Base-by-base conservation (phyloP, 768 basidiomycete species). In the Phylloporus sp. region DNA sequence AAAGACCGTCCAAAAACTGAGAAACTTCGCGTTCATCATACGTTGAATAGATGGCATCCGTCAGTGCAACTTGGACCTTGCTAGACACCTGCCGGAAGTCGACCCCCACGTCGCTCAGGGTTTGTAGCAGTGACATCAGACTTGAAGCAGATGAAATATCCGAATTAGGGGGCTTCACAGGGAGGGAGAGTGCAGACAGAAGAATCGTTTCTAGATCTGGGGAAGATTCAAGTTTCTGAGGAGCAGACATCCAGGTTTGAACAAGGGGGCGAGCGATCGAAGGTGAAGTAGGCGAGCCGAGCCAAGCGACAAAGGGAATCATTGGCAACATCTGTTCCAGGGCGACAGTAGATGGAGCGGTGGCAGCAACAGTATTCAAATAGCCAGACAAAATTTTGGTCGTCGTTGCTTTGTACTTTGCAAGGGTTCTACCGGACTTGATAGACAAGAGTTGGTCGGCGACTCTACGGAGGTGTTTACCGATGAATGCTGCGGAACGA, bases 181-280 rank as follows among this genome's bases (percentile, higher is more conserved):
- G 56, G 7, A 64, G 51, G 6, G 70, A 68, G 12, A 64, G 58
- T 7, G 76, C 74, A 26, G 72, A 73, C 1, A 77, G 56, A 16
- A 86, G 56, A 7, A 75, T 61, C 2, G 53, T 45, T 36, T 76
- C 75, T 72, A 80, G 79, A 34, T 83, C 80, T 7, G 65, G 55
- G 0, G 57, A 3, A 1, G 59, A 54, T 39, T 20, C 9, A 9
- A 84, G 70, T 5, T 70, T 65, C 26, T 38, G 53, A 45, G 57
- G 70, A 64, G 74, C 63, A n/a, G 69, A 55, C 49, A 67, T 67
- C 59, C 82, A 84, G 12, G 77, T 62, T 31, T 79, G 69, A 27
- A 85, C 63, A 53, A 76, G 69, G 47, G 70, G 66, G 7, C 68
- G 63, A 2, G 73, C 72, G 16, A 76, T 69, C 34, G 64, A 64